Base-by-base conservation (phyloP, 1,139 yeast species). In the Zygosaccharomyces sapae region DNA sequence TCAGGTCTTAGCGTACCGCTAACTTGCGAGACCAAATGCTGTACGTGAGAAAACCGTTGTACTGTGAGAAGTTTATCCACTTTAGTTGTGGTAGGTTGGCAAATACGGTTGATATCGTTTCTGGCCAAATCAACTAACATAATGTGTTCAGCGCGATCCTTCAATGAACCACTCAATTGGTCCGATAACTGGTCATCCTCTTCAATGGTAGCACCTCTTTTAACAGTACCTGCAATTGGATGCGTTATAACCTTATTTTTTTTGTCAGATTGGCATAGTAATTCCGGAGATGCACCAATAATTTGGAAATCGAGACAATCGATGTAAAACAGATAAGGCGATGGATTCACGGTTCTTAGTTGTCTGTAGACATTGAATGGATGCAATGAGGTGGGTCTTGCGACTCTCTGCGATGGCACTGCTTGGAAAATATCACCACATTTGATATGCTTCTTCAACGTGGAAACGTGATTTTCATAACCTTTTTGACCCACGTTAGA, bases 91-190 rank as follows among this genome's bases (percentile, higher is more conserved):
- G 69, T 68, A 18, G 97, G 97, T 52, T 85, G 83, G 70, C 97
- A 90, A n/a, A 92, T 83, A 55, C 98, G 77, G 69, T 92, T 92
- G 59, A 92, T 81, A 64, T 92, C 98, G 63, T 92, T 92, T 65
- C 98, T 79, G 3, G 98, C 98, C 63, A 92, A 76, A 68, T 92
- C 98, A 24, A 92, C 98, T 70, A 92, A 79, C 98, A 92, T 92
- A 49, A 92, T 94, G 67, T 92, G 98, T 70, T 92, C 98, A 1
- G 98, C 97, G 45, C 97, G 79, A 67, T 92, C 98, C 66, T 92
- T 92, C 54, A 83, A 71, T 13, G 95, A 86, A n/a, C 81, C 70
- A 58, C 87, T 75, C 56, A 92, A 77, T 48, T 80, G 79, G 20
- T 75, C 74, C 3, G 97, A 97, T 49, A 89, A 76, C 51, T 71